These are phyloP conservation scores for Chlorophyllum brunneum DNA, from an alignment of 768 basidiomycete genomes.

Conservation along the genomic window DNA sequence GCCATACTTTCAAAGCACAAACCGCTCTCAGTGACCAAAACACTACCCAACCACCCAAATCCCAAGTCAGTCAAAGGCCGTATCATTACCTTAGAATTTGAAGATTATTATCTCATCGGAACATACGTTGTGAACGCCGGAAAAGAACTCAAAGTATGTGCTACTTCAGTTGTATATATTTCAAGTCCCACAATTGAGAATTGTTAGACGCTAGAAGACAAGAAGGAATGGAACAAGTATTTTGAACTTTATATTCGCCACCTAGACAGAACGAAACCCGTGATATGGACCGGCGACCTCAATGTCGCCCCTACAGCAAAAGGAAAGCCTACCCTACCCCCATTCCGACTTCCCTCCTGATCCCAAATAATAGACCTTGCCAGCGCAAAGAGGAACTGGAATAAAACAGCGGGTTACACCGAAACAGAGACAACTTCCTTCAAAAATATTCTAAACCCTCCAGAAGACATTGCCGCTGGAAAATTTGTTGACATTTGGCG, in stretches of 20 bases:
- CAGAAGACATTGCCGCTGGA: conserved; percentile 32
- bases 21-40: conserved; percentile 59
- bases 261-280: conserved; percentile 74
- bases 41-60: conserved; percentile 74
- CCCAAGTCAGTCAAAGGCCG: conserved; percentile 65
- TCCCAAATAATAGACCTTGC: conserved; percentile 47
- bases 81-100: conserved; percentile 80
- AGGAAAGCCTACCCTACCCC: conserved; percentile 36
- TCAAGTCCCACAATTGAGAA: conserved; percentile 1
- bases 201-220: conserved; percentile 66
- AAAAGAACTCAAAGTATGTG: conserved; percentile 59
- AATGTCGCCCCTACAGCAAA: conserved; percentile 80
- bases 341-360: background rate
- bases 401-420: conserved; percentile 85
- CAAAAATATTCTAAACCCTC: conserved; percentile 58
- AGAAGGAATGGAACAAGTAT: conserved; percentile 76
- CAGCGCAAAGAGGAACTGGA: conserved; percentile 76
- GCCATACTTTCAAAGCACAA: conserved; percentile 77
- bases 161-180: background rate
- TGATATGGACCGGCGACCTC: conserved; percentile 86
- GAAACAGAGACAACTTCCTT: conserved; percentile 77
- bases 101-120: conserved; percentile 62
- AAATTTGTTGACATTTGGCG: conserved; percentile 83
- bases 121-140: conserved; percentile 90
- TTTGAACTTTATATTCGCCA: conserved; percentile 71